These are phyloP conservation scores for Ustilago xerochloae DNA, from an alignment of 1,284 basidiomycete genomes.

Conservation along the genomic window DNA sequence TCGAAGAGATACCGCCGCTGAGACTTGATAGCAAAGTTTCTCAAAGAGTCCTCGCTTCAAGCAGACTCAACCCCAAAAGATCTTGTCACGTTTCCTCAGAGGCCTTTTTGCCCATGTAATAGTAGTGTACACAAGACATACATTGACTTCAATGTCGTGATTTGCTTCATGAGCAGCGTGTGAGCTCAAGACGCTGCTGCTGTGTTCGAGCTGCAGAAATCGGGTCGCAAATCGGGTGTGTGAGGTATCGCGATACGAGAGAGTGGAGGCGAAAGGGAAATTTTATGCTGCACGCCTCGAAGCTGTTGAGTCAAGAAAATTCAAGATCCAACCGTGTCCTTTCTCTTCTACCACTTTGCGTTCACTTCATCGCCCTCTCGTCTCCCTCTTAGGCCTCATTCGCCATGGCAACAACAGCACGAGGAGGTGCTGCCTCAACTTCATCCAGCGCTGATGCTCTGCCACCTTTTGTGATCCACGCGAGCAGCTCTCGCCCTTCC, in stretches of 20 bases:
- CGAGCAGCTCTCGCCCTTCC: conserved; percentile 24
- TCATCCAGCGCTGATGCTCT: conserved; percentile 7
- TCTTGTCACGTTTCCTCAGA: too few relatives aligned
- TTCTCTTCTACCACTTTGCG: not conserved
- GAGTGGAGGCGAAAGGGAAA: conserved; percentile 13
- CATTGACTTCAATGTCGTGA: too few relatives aligned
- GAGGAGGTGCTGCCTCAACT: not conserved
- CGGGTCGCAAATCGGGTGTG: not conserved
- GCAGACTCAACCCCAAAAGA: too few relatives aligned
- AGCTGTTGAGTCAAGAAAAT: conserved; percentile 7
- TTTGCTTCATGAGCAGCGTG: too few relatives aligned
- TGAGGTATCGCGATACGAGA: not conserved
- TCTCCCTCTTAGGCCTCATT: not conserved
- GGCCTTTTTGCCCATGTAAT: too few relatives aligned
- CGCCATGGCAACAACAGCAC: not conserved
- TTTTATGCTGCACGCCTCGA: conserved; percentile 3
- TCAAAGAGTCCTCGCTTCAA: too few relatives aligned
- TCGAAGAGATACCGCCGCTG: conserved; percentile 12
- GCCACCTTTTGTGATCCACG: conserved; percentile 30
- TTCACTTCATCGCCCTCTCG: not conserved
- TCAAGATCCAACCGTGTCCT: not conserved
- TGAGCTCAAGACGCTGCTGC: too few relatives aligned
- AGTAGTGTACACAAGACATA: too few relatives aligned
- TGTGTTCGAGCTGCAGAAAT: not conserved
- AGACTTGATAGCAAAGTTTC: not conserved